Evolutionary conservation across 139 green algal genomes (phyloP), one percentile per base, ranked within the genome.

Genomic region (Picochlorum sp.): DNA sequence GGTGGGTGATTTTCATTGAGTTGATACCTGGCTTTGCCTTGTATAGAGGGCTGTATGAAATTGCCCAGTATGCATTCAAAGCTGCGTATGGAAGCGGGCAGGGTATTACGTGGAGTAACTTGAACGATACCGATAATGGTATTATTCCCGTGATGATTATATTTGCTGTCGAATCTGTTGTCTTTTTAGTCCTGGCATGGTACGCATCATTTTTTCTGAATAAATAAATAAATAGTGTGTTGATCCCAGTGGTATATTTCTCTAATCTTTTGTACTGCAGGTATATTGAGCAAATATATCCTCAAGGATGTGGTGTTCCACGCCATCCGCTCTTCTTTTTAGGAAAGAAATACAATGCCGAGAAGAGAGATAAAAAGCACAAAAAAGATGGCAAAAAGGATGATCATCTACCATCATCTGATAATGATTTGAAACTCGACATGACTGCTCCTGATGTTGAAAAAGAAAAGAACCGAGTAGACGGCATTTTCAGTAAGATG

Each of bases 311-410:
- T 11, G 91, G 91, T 45, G 81, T 94, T 30, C 70, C 72, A 0
- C 77, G 79, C 30, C 85, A 92, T 70, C 87, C 86, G 15, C 86
- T 97, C 37, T 97, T 92, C 80, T 95, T 96, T 85, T 68, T 97
- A n/a, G 68, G 83, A 4, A 16, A 57, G n/a, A 58, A 60, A 23
- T 45, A 61, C 18, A 54, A 28, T n/a, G 38, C 23, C 52, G 16
- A 49, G 1, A 20, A 63, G 20, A 18, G 59, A 2, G 21, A 38
- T n/a, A 21, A 37, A 20, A 30, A 23, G 8, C 28, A 30, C 4
- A 30, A 30, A 30, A 30, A 30, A 30, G 4, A 30, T 30, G 26
- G 26, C 26, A 30, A 30, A 30, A 30, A 30, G 26, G 26, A 30
- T 57, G 56, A 20, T 37, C 34, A 11, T 49, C n/a, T n/a, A n/a